Conservation (phyloP, 805 yeast genomes). For the Komagataella phaffii region DNA sequence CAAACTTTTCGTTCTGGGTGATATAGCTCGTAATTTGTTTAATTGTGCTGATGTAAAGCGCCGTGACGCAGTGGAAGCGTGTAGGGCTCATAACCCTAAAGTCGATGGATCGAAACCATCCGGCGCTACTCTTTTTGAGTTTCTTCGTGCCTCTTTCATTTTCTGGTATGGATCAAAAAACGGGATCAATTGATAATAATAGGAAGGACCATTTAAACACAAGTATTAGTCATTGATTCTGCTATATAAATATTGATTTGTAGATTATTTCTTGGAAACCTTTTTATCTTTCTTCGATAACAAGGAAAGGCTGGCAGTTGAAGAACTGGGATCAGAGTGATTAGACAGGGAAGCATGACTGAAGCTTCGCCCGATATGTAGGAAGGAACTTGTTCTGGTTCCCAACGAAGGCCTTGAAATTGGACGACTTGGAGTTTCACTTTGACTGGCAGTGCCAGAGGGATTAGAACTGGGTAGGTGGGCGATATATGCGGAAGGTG, state of each 20-base stretch:
- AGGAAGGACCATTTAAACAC: too few species aligned
- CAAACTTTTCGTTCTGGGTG: too few species aligned
- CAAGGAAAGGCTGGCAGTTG: neutral
- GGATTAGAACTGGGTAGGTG: neutral
- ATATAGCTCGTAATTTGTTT: neutral
- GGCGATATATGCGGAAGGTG: neutral
- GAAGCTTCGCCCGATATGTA: neutral
- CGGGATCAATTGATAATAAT: too few species aligned
- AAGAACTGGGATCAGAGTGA: neutral
- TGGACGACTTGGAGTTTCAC: neutral
- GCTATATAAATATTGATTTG: too few species aligned
- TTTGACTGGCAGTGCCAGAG: neutral
- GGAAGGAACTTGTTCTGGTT: neutral
- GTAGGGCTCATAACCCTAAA: slow-evolving; percentile 99
- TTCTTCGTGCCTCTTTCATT: too few species aligned
- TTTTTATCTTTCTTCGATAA: neutral
- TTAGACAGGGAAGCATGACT: neutral
- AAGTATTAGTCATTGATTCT: neutral
- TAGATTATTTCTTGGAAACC: neutral
- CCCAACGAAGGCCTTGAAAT: neutral
- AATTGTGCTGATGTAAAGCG: slow-evolving; percentile 29
- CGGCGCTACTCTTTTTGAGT: slow-evolving; percentile 57
- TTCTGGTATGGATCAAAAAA: too few species aligned
- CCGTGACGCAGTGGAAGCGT: slow-evolving; percentile 99
- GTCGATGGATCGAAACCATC: slow-evolving; percentile 95